Evolutionary conservation across 2,329 filamentous ascomycete genomes (phyloP), one percentile per base, ranked within the genome.

Genomic region (Cladophialophora exuberans): DNA sequence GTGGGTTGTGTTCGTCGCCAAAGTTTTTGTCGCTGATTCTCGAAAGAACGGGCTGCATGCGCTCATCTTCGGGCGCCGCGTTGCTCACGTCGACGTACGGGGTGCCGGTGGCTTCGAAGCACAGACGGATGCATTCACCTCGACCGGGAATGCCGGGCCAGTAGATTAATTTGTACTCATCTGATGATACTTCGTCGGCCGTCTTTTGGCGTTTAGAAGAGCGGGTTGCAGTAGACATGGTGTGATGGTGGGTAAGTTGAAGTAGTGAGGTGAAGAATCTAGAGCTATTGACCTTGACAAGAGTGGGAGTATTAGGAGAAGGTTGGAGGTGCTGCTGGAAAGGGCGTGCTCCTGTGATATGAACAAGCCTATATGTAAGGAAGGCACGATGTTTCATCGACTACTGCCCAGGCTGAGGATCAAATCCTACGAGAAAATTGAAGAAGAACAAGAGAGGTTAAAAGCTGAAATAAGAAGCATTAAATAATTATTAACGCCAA

Each of bases 41-140:
- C 1, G 74, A 67, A 2, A 79, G 67, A 11, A 90, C 78, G 1
- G 72, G 62, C 1, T 75, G 64, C 41, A 82, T 73, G 51, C 81
- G 85, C n/a, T 78, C 72, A 25, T 80, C 55, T 61, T n/a, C n/a
- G n/a, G n/a, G n/a, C n/a, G 70, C 68, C 10, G 33, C 6, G 61
- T 79, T 79, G 52, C 80, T 78, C 2, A 78, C 74, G 72, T 92
- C 88, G 20, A 71, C 82, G 75, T 90, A 92, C 3, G 79, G 69
- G 1, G 81, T 81, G 15, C 80, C 79, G 17, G 83, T 78, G 48
- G 87, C 87, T 72, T 92, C 88, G 62, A 93, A 83, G 13, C 79
- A 79, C 9, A 93, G 80, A 18, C 89, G 87, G 66, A 91, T 74
- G 69, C 84, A 83, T 68, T 93, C 89, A 58, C 84, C 89, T 44